Evolutionary conservation across 1,139 yeast genomes (phyloP), one percentile per base, ranked within the genome.

Genomic region (Protomyces macrosporus): DNA sequence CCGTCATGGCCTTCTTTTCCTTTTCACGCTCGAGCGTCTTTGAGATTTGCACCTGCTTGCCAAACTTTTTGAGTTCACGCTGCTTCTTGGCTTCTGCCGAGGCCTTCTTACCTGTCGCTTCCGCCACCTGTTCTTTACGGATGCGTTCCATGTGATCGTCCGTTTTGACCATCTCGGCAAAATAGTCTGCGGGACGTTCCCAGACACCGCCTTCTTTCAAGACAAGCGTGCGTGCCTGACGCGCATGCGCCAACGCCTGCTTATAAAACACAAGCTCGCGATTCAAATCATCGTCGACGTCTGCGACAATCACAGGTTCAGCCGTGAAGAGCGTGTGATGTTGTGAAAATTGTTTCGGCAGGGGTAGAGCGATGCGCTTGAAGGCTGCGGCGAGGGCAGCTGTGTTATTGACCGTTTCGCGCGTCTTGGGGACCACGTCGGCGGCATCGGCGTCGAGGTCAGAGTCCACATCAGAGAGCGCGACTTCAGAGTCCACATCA

Each of bases 81-180:
- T 93, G 98, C 76, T 87, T 87, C 79, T 88, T 88, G 45, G 98
- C 96, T 65, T 90, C 98, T 75, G 89, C 95, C 58, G 90, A 82
- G 1, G 97, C 97, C 77, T 88, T 88, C 82, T 88, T 89, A 73
- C 88, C 87, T 45, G 95, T 87, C 61, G 96, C 97, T 73, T 90
- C 97, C 67, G 84, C 82, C 55, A 90, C 80, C 71, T 93, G 81
- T 76, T 89, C 90, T 73, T 80, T 79, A 81, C 90, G 90, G 72
- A 93, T 55, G 76, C 85, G 89, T 73, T 90, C 97, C 99, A 93
- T 93, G 76, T 93, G 99, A 75, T 90, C 97, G 75, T 93, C 99
- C 67, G 91, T 87, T 79, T 93, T 93, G 68, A 90, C 89, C 99
- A 93, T 93, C 77, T 93, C 99, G 9, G 99, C 99, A 77, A 93